Evolutionary conservation across 306 rosid species (phyloP).

Genomic region (Quercus cerris): DNA sequence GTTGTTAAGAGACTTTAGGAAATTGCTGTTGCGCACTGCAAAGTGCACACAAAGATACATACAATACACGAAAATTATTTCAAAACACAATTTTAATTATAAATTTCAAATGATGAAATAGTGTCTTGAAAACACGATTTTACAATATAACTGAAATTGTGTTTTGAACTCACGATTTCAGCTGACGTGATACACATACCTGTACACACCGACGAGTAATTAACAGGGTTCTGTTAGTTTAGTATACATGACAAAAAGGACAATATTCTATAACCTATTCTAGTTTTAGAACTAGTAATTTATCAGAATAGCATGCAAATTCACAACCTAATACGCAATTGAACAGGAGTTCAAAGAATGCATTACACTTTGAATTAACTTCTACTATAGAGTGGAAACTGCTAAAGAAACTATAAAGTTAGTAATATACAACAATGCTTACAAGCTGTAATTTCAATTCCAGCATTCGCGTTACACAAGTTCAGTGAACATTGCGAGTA

Average conservation of each 20-base stretch:
- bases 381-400: constrained; percentile 19
- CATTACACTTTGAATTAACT: constrained; percentile 14
- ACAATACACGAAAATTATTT: too few species aligned
- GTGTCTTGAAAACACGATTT: too few species aligned
- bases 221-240: not conserved
- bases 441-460: constrained; percentile 20
- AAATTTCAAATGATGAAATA: too few species aligned
- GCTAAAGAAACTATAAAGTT: not conserved
- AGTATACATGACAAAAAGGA: not conserved
- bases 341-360: constrained; percentile 34
- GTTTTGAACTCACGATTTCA: too few species aligned
- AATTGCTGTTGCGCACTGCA: too few species aligned
- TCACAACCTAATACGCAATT: not conserved
- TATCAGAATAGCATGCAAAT: constrained; percentile 8
- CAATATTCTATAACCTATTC: not conserved
- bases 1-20: too few species aligned
- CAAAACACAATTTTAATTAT: too few species aligned
- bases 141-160: too few species aligned
- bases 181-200: accelerated
- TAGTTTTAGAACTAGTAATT: constrained; percentile 10
- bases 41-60: too few species aligned
- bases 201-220: accelerated
- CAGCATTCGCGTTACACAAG: not conserved
- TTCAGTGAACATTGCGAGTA: constrained; percentile 63
- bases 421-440: not conserved